Evolutionary conservation across 2,329 filamentous ascomycete genomes (phyloP), one percentile per base, ranked within the genome.

Genomic region (Venturia oleaginea): DNA sequence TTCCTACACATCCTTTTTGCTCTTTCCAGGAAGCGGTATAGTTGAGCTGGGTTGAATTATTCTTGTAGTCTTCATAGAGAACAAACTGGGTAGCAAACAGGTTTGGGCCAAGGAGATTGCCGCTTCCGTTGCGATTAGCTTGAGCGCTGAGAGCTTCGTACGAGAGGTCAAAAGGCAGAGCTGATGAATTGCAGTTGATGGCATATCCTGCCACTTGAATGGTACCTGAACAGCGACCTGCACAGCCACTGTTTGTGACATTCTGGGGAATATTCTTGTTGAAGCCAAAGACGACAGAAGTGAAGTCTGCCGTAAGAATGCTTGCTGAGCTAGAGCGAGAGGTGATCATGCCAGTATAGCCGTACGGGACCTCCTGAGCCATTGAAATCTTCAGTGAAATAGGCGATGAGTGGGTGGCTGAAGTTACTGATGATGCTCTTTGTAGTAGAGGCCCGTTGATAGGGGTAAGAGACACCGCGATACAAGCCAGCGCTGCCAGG

Each of bases 371-470:
- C 15, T 40, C 32, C 22, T 60, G 57, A 24, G 57, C 57, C 10
- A 60, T 38, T 10, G 57, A 34, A 7, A 60, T 15, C 22, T 43
- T 34, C 4, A 60, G 17, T 13, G 34, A 19, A 7, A 60, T 15
- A 19, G 27, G 11, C 32, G 57, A 19, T 17, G 34, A 32, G 7
- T 13, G 34, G 15, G 22, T 15, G 17, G 22, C 22, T 19, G 34
- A 13, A 15, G 34, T 27, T 27, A 60, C 57, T 6, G 57, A 17
- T 2, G 57, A 60, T 22, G 57, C 34, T 40, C 57, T 40, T 30
- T 60, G 57, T 19, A 60, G 57, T 22, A 60, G 17, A 19, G 57
- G 57, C 17, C 57, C 57, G 57, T 60, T 60, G 34, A 60, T 42
- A 13, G 57, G 57, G 15, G 40, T 60, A 34, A 60, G 30, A 22